A percentile compares a stretch with the other conserved stretches of the same genome.
Conservation (phyloP, 257 asterid genomes). For the Prunella vulgaris region DNA sequence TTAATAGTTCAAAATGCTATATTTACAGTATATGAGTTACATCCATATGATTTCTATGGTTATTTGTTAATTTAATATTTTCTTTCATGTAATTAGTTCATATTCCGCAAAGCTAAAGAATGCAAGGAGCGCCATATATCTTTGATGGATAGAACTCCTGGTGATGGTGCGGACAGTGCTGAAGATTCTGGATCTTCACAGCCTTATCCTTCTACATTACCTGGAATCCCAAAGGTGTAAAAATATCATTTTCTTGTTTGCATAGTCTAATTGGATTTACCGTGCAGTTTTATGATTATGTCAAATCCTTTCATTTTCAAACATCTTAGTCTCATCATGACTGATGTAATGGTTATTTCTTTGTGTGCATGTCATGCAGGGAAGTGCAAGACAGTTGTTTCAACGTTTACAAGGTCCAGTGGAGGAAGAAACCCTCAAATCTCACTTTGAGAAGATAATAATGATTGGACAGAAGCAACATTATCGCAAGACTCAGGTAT, state of each 20-base stretch:
- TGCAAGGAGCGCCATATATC: conserved; percentile 87
- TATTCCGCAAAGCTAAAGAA: conserved; percentile 86
- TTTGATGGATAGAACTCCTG: conserved; percentile 66
- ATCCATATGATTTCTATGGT: too few species aligned
- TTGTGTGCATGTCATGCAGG: conserved; percentile 52
- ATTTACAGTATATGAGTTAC: too few species aligned
- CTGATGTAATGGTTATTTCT: conserved; percentile 10
- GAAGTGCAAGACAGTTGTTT: conserved; percentile 94
- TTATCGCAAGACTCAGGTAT: conserved; percentile 67
- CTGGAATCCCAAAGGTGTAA: conserved; percentile 99
- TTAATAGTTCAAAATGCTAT: too few species aligned
- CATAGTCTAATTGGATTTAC: conserved; percentile 9
- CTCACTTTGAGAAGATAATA: conserved; percentile 89
- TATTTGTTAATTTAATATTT: background rate
- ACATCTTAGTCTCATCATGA: conserved; percentile 4
- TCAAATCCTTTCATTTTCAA: background rate
- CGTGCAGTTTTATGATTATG: conserved; percentile 3
- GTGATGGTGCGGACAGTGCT: conserved; percentile 95
- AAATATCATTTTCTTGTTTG: conserved; percentile 16
- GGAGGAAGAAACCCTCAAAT: conserved; percentile 89
- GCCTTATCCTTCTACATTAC: conserved; percentile 84
- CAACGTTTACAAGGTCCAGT: conserved; percentile 92
- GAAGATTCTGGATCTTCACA: conserved; percentile 97
- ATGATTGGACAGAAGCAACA: conserved; percentile 59
- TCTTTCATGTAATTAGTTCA: conserved; percentile 44